Percentiles rank a stretch among this genome's conserved stretches.
phyloP scores from a whole-genome alignment of 2,329 filamentous ascomycete species.

The Sodiomyces alkalinus region DNA sequence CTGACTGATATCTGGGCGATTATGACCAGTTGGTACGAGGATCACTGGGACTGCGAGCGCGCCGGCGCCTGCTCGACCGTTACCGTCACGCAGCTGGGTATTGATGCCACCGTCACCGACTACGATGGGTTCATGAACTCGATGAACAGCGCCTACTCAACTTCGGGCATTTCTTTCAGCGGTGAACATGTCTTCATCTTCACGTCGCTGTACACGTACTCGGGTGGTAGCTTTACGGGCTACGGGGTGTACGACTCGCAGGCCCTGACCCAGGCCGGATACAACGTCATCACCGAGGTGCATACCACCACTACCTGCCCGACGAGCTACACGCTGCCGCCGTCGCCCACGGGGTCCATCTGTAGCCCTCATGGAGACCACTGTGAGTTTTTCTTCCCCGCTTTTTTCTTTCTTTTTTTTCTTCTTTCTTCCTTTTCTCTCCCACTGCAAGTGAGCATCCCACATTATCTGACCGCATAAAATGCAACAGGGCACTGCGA shows the following conservation, averaged over 20 bases:
- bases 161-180: constrained; percentile 7
- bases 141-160: constrained; percentile 10
- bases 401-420: too few relatives aligned
- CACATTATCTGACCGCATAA: neutral
- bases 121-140: constrained; percentile 8
- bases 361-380: constrained; percentile 3
- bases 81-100: constrained; percentile 10
- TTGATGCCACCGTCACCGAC: constrained; percentile 9
- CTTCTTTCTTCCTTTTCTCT: too few relatives aligned
- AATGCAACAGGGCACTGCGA: constrained; percentile 7
- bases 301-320: constrained; percentile 3
- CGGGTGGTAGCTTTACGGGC: constrained; percentile 9
- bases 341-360: constrained; percentile 1
- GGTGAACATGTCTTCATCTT: constrained; percentile 8
- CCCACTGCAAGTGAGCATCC: too few relatives aligned
- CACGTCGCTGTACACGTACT: constrained; percentile 5
- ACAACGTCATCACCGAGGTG: constrained; percentile 8
- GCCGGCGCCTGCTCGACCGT: constrained; percentile 11
- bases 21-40: constrained; percentile 4
- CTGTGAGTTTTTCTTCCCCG: neutral
- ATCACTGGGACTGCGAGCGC: constrained; percentile 11
- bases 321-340: neutral
- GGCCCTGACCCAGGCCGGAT: constrained; percentile 9
- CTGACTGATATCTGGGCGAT: neutral
- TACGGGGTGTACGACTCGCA: constrained; percentile 10